Base-by-base conservation (phyloP, 2,329 filamentous ascomycete species). In the Ambrosiella beaveri region DNA sequence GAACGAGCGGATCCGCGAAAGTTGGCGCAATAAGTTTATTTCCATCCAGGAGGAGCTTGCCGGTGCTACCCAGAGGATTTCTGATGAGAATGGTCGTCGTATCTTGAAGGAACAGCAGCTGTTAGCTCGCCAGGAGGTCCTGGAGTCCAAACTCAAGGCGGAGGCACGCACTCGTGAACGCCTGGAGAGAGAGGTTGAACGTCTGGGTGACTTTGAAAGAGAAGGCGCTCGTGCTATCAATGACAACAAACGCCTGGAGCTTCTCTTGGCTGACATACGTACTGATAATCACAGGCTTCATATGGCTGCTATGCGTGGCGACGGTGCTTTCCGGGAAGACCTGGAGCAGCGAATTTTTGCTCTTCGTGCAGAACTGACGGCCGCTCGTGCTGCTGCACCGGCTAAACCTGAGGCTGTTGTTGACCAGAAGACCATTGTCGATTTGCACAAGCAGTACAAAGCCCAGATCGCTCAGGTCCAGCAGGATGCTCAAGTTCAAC, bases 31-130 rank as follows among this genome's bases (percentile, higher is more conserved):
- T 67, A 95, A 93, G 70, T 86, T 96, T 65, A 81, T 91, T 64
- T 82, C 82, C 61, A 74, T 98, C 44, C 90, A 97, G 69, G 80
- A 88, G 62, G 88, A 96, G 64, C 91, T 97, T 84, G 79, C 82
- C 38, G 75, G 75, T 58, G 86, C 88, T 54, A 84, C 87, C 57
- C 81, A 81, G 52, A 85, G 95, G 62, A 82, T 96, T 62, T 82
- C 85, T 19, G 82, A 86, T 64, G 90, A 97, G 66, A 91, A 90
- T 66, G 81, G 85, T 37, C 77, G 79, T 40, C 90, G 86, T 71
- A 81, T 82, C 65, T 85, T 86, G 71, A 85, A 85, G 67, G 87
- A 94, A 67, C 82, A 87, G 63, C 83, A 88, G 60, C 80, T 87
- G 63, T 75, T 89, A 63, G 88, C 87, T 62, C 76, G 88, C 62